A percentile compares a stretch with the other conserved stretches of the same genome.
These are phyloP conservation scores for Colletotrichum somersetense DNA, from an alignment of 2,329 filamentous ascomycete species.

Conservation along the genomic window DNA sequence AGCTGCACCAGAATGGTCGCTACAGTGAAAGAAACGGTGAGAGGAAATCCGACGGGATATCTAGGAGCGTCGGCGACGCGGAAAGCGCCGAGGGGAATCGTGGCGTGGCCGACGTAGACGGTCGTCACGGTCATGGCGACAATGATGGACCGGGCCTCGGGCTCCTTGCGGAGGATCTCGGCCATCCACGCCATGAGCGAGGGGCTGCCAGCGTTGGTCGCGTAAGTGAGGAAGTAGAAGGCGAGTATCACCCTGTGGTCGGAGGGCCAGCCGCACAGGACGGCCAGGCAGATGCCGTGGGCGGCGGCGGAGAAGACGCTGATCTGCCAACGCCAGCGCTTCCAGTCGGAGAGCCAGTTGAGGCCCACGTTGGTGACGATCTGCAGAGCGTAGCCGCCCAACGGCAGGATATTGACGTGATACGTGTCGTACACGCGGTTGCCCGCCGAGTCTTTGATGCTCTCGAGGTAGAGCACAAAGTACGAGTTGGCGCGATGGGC, in stretches of 20 bases:
- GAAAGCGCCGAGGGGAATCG: conserved; percentile 54
- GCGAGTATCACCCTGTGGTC: conserved; percentile 50
- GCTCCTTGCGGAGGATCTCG: conserved; percentile 51
- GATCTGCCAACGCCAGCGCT: conserved; percentile 56
- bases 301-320: conserved; percentile 48
- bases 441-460: conserved; percentile 46
- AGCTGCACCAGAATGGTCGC: conserved; percentile 50
- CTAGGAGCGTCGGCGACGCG: conserved; percentile 51
- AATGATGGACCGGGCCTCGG: conserved; percentile 52
- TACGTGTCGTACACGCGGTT: conserved; percentile 48
- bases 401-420: conserved; percentile 50
- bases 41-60: conserved; percentile 54
- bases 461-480: conserved; percentile 52
- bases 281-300: conserved; percentile 49
- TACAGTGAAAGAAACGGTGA: conserved; percentile 51
- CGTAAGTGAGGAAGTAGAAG: conserved; percentile 54
- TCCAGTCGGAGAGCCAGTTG: conserved; percentile 54
- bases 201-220: conserved; percentile 50
- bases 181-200: conserved; percentile 55
- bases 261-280: conserved; percentile 52
- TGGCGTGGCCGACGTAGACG: conserved; percentile 55
- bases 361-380: conserved; percentile 53
- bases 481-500: conserved; percentile 50
- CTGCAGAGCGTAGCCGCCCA: conserved; percentile 50
- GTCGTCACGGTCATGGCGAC: conserved; percentile 54